These are phyloP conservation scores for Acacia confusa DNA, from an alignment of 306 rosid species.

Conservation along the genomic window DNA sequence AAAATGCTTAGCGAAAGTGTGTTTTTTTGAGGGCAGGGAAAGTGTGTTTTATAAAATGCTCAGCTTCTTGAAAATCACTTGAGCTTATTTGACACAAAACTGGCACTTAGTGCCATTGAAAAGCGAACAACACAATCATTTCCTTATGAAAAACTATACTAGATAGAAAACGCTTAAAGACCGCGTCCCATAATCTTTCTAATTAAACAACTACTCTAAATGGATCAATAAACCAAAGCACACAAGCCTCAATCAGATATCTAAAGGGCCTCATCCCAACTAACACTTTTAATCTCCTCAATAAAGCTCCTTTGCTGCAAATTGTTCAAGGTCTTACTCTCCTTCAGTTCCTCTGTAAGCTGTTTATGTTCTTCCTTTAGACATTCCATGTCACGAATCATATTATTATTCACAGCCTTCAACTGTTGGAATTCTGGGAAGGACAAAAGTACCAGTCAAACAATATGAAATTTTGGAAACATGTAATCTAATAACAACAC, in stretches of 20 bases:
- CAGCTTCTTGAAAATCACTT: neutral
- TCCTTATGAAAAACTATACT: neutral
- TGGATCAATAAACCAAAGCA: neutral
- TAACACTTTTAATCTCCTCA: neutral
- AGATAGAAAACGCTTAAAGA: neutral
- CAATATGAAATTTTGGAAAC: neutral
- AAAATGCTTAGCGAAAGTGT: neutral
- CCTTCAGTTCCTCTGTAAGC: neutral
- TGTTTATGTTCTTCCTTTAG: neutral
- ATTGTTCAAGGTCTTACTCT: neutral
- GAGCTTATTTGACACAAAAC: neutral
- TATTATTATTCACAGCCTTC: neutral
- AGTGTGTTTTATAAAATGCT: neutral
- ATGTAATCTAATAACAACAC: neutral
- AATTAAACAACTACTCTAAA: neutral
- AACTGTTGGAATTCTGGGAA: neutral
- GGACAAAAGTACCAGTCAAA: neutral
- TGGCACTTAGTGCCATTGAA: neutral
- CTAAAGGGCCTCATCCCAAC: neutral
- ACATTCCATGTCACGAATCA: neutral
- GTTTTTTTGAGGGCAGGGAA: neutral
- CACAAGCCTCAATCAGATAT: neutral
- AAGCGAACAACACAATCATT: neutral
- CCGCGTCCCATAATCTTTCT: neutral
- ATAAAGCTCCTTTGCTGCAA: neutral